Evolutionary conservation across 116 monocot genomes (phyloP).

Genomic region (Cymodocea nodosa): DNA sequence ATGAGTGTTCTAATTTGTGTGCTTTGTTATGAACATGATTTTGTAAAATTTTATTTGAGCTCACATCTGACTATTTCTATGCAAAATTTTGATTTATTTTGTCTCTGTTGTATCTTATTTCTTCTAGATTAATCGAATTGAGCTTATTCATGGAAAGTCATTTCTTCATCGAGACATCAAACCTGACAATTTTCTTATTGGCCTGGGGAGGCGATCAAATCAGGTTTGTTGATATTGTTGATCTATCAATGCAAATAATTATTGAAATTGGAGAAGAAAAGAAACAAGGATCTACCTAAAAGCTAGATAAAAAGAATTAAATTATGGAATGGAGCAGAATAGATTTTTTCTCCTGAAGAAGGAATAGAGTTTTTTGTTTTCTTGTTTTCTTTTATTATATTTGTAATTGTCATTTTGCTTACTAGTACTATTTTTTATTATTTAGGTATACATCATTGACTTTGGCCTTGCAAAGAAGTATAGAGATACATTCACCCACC

Average conservation of each 20-base stretch:
- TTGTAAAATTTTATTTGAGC: not conserved
- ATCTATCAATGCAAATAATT: no score
- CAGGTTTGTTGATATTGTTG: conserved; percentile 28
- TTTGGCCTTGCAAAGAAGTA: conserved; percentile 93
- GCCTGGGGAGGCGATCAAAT: conserved; percentile 80
- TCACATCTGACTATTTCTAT: not conserved
- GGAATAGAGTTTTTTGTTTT: not conserved
- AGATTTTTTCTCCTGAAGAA: no score
- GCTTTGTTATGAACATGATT: not conserved
- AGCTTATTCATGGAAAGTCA: conserved; percentile 75
- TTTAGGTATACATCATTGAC: conserved; percentile 73
- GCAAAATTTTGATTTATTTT: conserved; percentile 1
- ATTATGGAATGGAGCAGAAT: no score
- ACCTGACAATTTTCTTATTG: conserved; percentile 97
- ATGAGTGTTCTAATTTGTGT: not conserved
- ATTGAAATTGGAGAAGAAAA: no score
- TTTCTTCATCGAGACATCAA: conserved; percentile 94
- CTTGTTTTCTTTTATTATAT: not conserved
- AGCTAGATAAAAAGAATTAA: no score
- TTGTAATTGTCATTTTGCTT: not conserved
- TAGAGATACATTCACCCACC: conserved; percentile 65
- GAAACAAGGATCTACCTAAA: no score
- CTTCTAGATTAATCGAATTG: conserved; percentile 75
- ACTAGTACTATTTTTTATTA: not conserved
- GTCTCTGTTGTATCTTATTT: not conserved